phyloP scores from a whole-genome alignment of 352 stramenopile species.

The Phytophthora colocasiae region DNA sequence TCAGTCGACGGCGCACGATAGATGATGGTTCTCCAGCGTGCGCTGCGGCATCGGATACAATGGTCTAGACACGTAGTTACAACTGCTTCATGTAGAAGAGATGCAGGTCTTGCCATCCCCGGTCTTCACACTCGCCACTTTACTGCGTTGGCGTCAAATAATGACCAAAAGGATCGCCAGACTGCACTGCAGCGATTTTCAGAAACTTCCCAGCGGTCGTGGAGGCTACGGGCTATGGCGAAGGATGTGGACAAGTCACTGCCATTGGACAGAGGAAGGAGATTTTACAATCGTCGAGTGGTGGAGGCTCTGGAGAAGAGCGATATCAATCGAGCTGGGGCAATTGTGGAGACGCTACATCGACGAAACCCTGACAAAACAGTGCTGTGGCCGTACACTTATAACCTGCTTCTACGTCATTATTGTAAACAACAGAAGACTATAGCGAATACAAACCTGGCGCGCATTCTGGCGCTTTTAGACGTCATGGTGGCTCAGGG shows the following conservation, averaged over 20 bases:
- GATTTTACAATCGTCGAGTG: constrained; percentile 60
- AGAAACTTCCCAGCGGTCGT: constrained; percentile 25
- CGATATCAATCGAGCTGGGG: constrained; percentile 40
- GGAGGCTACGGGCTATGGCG: constrained; percentile 20
- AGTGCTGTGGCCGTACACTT: constrained; percentile 52
- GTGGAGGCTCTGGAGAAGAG: constrained; percentile 35
- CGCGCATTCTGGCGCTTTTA: constrained; percentile 55
- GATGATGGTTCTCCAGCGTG: constrained; percentile 19
- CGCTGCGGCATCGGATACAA: constrained; percentile 24
- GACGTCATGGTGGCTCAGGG: constrained; percentile 53
- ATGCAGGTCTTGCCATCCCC: not conserved
- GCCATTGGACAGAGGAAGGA: constrained; percentile 32
- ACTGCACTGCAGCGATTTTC: constrained; percentile 18
- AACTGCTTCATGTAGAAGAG: not conserved
- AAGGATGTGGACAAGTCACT: constrained; percentile 29
- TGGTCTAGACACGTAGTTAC: not conserved
- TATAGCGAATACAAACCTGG: constrained; percentile 39
- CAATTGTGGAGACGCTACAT: constrained; percentile 37
- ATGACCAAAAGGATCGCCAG: not conserved
- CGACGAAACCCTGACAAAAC: constrained; percentile 23
- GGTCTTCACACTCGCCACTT: constrained; percentile 25
- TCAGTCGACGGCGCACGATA: constrained; percentile 15
- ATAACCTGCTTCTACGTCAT: constrained; percentile 66
- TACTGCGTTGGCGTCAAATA: constrained; percentile 18
- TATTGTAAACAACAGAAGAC: constrained; percentile 49